phyloP scores from a whole-genome alignment of 495 filamentous ascomycete species.

The Haplographium delicatum region DNA sequence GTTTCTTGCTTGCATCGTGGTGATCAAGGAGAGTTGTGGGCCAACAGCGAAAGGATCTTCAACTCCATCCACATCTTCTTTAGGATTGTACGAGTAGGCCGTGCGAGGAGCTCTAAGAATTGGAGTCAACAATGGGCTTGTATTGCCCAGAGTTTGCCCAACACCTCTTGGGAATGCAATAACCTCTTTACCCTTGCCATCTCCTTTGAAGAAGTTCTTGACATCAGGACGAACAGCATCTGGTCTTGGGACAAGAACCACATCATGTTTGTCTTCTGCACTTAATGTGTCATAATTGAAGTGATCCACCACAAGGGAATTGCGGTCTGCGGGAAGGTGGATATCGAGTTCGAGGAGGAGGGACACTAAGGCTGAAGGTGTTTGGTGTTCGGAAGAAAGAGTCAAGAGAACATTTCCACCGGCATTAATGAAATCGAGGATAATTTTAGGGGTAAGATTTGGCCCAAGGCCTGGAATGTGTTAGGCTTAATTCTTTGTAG shows the following conservation, averaged over 20 bases:
- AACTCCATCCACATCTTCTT: slow-evolving; percentile 68
- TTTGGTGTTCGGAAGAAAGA: slow-evolving; percentile 68
- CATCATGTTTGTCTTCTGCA: slow-evolving; percentile 79
- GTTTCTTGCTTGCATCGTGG: slow-evolving; percentile 84
- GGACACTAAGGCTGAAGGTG: slow-evolving; percentile 73
- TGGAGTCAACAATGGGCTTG: slow-evolving; percentile 67
- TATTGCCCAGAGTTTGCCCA: slow-evolving; percentile 74
- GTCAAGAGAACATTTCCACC: slow-evolving; percentile 88
- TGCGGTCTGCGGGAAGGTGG: slow-evolving; percentile 77
- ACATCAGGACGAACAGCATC: slow-evolving; percentile 57
- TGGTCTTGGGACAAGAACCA: slow-evolving; percentile 69
- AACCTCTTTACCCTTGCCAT: slow-evolving; percentile 40
- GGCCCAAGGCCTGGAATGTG: slow-evolving; percentile 69
- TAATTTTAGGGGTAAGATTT: slow-evolving; percentile 73
- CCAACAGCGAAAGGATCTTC: slow-evolving; percentile 78
- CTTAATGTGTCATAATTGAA: slow-evolving; percentile 83
- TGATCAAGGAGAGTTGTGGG: slow-evolving; percentile 73
- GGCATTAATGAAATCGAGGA: slow-evolving; percentile 87
- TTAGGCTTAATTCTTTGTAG: neutral
- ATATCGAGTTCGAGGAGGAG: slow-evolving; percentile 90
- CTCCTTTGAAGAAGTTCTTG: slow-evolving; percentile 73
- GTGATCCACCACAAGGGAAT: slow-evolving; percentile 82
- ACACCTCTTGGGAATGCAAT: slow-evolving; percentile 77
- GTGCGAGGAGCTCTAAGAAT: slow-evolving; percentile 75
- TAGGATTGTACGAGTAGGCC: slow-evolving; percentile 90